Percentiles rank a stretch among this genome's conserved stretches.
phyloP scores from a whole-genome alignment of 2,329 filamentous ascomycete species.

The Beauveria rudraprayagi region DNA sequence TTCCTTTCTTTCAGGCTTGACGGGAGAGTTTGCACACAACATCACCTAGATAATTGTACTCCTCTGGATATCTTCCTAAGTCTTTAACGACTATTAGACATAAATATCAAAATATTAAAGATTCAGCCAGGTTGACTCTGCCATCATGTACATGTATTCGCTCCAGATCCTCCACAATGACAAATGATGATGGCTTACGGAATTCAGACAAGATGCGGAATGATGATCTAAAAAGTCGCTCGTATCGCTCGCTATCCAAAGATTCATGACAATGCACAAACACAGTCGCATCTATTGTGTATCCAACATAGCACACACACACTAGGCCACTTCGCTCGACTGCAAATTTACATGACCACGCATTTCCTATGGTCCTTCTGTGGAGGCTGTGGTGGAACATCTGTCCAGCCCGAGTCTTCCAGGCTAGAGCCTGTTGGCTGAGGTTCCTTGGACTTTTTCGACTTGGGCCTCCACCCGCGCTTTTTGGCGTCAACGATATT shows the following conservation, averaged over 20 bases:
- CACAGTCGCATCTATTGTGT: neutral
- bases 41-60: neutral
- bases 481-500: conserved; percentile 55
- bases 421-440: conserved; percentile 10
- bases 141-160: neutral
- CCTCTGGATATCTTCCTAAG: too few species aligned
- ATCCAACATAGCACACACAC: neutral
- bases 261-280: neutral
- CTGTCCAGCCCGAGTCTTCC: conserved; percentile 42
- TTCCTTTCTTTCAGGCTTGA: neutral
- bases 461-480: conserved; percentile 44
- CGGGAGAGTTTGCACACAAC: neutral
- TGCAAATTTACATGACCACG: conserved; percentile 37
- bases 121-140: neutral
- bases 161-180: neutral
- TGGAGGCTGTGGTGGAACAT: conserved; percentile 31
- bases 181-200: neutral
- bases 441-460: conserved; percentile 30
- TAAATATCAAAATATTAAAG: neutral
- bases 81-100: too few species aligned
- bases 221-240: conserved; percentile 5
- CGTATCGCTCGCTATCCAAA: conserved; percentile 8
- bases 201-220: neutral
- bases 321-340: neutral
- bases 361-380: conserved; percentile 38